Percentiles rank a stretch among this genome's conserved stretches.
These are phyloP conservation scores for Pseudogymnoascus verrucosus DNA, from an alignment of 2,329 filamentous ascomycete genomes.

Conservation along the genomic window DNA sequence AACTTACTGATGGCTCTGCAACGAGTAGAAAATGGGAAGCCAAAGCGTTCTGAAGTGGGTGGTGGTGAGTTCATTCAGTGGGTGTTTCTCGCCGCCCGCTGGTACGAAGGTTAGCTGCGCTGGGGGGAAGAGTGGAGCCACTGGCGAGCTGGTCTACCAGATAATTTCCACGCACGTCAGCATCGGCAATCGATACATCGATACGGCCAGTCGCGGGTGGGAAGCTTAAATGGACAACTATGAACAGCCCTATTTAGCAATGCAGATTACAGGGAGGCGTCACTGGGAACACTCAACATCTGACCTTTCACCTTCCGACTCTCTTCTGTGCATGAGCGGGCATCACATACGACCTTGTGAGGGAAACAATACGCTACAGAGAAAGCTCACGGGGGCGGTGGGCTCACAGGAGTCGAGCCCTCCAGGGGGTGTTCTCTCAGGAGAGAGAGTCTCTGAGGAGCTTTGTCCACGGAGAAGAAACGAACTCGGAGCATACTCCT, in stretches of 20 bases:
- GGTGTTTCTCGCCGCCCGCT: background rate
- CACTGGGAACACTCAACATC: background rate
- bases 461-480: background rate
- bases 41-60: conserved; percentile 1
- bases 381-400: background rate
- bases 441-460: background rate
- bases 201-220: background rate
- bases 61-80: background rate
- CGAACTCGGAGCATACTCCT: background rate
- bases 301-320: too few relatives aligned
- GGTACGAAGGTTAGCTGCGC: background rate
- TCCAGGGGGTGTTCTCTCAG: background rate
- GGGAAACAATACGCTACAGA: background rate
- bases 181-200: background rate
- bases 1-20: background rate
- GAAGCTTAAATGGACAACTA: background rate
- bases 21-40: background rate
- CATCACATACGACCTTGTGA: background rate
- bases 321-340: too few relatives aligned
- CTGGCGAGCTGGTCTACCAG: background rate
- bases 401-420: background rate
- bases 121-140: background rate
- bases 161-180: background rate
- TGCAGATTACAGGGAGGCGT: background rate
- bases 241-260: background rate